Percentiles rank a stretch among this genome's conserved stretches.
phyloP scores from a whole-genome alignment of 306 rosid genomes.

The Quercus alba region DNA sequence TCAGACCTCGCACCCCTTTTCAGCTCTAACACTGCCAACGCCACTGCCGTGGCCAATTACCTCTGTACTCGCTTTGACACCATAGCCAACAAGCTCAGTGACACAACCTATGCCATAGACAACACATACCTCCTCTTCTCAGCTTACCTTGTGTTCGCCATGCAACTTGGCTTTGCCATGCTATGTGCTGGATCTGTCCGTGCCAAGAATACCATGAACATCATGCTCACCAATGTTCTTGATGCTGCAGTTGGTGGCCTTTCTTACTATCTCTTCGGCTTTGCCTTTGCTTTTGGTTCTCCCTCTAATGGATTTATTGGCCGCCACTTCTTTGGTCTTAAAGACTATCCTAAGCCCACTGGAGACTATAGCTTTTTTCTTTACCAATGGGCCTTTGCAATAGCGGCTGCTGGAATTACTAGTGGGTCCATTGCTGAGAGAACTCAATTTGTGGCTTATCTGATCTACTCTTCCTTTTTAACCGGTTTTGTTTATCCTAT shows the following conservation, averaged over 20 bases:
- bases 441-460: conserved; percentile 74
- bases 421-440: conserved; percentile 19
- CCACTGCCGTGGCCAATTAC: conserved; percentile 46
- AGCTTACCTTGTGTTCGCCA: conserved; percentile 81
- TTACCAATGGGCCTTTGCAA: conserved; percentile 91
- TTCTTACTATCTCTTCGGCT: conserved; percentile 23
- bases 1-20: too few relatives aligned
- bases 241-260: too few relatives aligned
- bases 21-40: conserved; percentile 16
- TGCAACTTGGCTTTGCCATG: conserved; percentile 95
- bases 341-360: neutral
- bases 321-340: conserved; percentile 69
- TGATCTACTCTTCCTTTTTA: conserved; percentile 68
- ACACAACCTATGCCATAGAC: conserved; percentile 55
- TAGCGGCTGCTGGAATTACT: conserved; percentile 74
- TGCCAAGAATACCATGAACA: too few relatives aligned
- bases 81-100: conserved; percentile 31
- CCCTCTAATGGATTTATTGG: conserved; percentile 85
- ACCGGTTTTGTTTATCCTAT: conserved; percentile 75
- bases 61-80: conserved; percentile 49
- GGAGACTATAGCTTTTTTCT: conserved; percentile 70
- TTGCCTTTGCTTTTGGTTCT: conserved; percentile 73
- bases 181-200: conserved; percentile 84
- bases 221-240: too few relatives aligned
- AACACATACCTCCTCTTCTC: conserved; percentile 67